A percentile compares a stretch with the other conserved stretches of the same genome.
These are phyloP conservation scores for Schizochytrium sp. DNA, from an alignment of 108 stramenopile genomes.

Conservation along the genomic window DNA sequence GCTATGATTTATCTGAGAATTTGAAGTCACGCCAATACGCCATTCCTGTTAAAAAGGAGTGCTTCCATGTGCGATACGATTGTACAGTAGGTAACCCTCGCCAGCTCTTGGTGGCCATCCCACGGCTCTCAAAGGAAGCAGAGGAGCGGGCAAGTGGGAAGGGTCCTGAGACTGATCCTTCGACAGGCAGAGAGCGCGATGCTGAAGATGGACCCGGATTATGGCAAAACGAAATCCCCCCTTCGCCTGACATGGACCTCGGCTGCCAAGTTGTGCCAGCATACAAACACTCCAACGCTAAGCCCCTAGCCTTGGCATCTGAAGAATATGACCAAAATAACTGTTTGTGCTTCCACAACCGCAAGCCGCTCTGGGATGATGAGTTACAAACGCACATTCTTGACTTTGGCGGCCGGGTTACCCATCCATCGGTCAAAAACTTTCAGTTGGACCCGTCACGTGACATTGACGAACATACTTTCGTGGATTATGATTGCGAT, in stretches of 20 bases:
- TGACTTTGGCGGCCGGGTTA: conserved; percentile 78
- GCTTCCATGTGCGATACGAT: conserved; percentile 17
- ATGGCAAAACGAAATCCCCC: conserved; percentile 43
- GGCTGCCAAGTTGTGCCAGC: conserved; percentile 20
- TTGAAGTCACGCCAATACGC: conserved; percentile 34
- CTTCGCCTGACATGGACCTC: conserved; percentile 41
- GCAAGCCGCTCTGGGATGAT: conserved; percentile 75
- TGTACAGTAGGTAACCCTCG: conserved; percentile 43
- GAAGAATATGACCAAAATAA: neutral
- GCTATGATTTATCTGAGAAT: conserved; percentile 22
- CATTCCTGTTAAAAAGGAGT: conserved; percentile 24
- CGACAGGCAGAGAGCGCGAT: neutral
- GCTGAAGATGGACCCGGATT: neutral
- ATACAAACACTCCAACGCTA: neutral
- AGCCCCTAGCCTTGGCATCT: neutral
- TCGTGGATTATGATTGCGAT: neutral
- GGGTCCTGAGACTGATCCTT: neutral
- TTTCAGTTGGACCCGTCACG: conserved; percentile 72
- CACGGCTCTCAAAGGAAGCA: neutral
- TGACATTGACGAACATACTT: conserved; percentile 60
- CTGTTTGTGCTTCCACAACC: conserved; percentile 67
- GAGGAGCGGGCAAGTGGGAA: neutral
- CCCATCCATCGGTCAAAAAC: conserved; percentile 77
- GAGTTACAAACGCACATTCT: conserved; percentile 76
- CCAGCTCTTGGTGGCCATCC: conserved; percentile 40